Evolutionary conservation across 495 filamentous ascomycete species (phyloP), one percentile per base, ranked within the genome.

Genomic region (Aspergillus conjunctus): DNA sequence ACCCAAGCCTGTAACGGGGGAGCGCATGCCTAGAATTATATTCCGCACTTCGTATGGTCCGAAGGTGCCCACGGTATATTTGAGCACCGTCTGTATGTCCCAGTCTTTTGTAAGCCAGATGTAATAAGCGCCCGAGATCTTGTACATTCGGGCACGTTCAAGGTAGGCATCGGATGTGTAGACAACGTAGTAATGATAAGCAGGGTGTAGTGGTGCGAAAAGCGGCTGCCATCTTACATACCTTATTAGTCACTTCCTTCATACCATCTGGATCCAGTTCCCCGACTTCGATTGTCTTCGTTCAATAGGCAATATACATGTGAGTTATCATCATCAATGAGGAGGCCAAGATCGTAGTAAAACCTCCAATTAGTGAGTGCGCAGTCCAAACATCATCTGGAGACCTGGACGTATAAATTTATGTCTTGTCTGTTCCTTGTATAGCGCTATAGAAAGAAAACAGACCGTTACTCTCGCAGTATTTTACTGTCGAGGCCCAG

Each of bases 381-480:
- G 67, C 32, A 0, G 51, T 70, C 81, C 82, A 85, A 12, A 77
- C 68, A 7, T 77, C 79, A 0, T 69, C 68, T 3, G 56, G 58
- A 8, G 64, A 50, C 7, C 61, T 20, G 3, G 81, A 74, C 3
- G 82, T 84, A 56, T 75, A 87, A 51, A 87, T 68, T 62, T 85
- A 82, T 6, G 73, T 76, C 60, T 67, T 77, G 15, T 79, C 75
- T 7, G 3, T n/a, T n/a, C n/a, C 12, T 5, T 57, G 20, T 32
- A 85, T 71, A 56, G 83, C 85, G 15, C 82, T 82, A 11, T 82
- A 75, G 81, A 81, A 88, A 68, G 85, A 84, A 63, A 75, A 88
- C 3, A 64, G 64, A n/a, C 71, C 72, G 53, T 67, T 77, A 34
- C 75, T 79, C 21, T 68, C 33, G 12, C 79, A 77, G 65, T 84